These are phyloP conservation scores for Citrus unshiu DNA, from an alignment of 345 rosid genomes.

Conservation along the genomic window DNA sequence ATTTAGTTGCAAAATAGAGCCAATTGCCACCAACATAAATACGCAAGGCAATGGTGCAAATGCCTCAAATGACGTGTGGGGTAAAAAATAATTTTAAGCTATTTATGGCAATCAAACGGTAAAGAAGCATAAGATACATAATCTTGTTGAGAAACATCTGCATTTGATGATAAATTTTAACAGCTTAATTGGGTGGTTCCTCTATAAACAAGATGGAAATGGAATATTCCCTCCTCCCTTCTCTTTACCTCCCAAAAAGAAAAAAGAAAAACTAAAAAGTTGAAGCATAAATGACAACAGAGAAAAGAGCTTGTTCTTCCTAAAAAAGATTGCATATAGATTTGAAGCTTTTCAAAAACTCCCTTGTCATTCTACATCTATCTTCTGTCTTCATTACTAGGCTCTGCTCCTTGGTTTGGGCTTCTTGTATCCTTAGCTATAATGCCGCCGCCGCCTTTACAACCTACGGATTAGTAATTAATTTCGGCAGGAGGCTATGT, in stretches of 20 bases:
- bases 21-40: too few species aligned
- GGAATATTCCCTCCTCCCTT: background rate
- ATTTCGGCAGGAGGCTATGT: background rate
- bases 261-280: background rate
- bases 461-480: slow-evolving; percentile 25
- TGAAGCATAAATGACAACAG: slow-evolving; percentile 5
- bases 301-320: slow-evolving; percentile 4
- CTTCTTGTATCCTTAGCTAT: slow-evolving; percentile 43
- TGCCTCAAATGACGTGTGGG: too few species aligned
- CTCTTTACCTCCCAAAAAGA: background rate
- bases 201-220: slow-evolving; percentile 17
- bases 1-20: too few species aligned
- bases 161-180: slow-evolving; percentile 5
- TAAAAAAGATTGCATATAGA: background rate
- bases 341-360: slow-evolving; percentile 3
- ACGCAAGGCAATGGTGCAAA: too few species aligned
- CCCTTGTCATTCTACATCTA: slow-evolving; percentile 12
- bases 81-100: too few species aligned
- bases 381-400: slow-evolving; percentile 43
- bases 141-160: background rate
- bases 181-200: slow-evolving; percentile 5
- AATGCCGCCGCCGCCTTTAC: slow-evolving; percentile 31
- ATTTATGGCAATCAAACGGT: background rate
- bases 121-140: background rate
- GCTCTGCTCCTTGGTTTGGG: slow-evolving; percentile 36